Base-by-base conservation (phyloP, 306 rosid genomes). In the Crataegus laevigata region DNA sequence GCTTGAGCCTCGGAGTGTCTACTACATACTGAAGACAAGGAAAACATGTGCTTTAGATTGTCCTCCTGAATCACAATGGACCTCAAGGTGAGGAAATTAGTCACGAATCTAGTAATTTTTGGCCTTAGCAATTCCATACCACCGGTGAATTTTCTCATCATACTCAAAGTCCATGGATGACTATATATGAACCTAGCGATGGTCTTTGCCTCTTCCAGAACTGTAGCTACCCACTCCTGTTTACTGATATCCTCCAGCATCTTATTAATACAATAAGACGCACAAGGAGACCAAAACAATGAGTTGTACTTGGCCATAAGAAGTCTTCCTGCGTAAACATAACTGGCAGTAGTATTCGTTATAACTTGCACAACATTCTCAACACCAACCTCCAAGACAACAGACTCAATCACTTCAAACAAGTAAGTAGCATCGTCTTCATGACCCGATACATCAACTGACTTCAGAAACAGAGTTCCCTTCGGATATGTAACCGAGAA, bases 231-330 rank as follows among this genome's bases (percentile, higher is more conserved):
- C 91, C 94, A 84, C 45, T 91, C 89, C 77, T 77, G 86, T 71
- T 81, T 87, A 78, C 89, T 71, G 28, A 89, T 79, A 71, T 91
- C 94, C 80, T 89, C 94, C 80, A 89, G 82, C 82, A 91, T 87
- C 80, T 83, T 86, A 78, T 85, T 84, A 4, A 91, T 69, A 73
- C 97, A 87, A 74, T 83, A 74, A 74, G 92, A 80, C 29, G 85
- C 88, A 75, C 91, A 89, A 74, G 94, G 89, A 81, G 97, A 89
- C 93, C 92, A 89, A 87, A 91, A 89, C 81, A 91, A 78, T 68
- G 91, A 79, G 69, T 54, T 82, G 86, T 91, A 91, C 78, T 85
- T 87, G 57, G 77, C 79, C 90, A 83, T 86, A 66, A 91, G 90
- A 81, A 76, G 83, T 71, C 87, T 80, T 58, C 91, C 92, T 15